Percentiles rank a stretch among this genome's conserved stretches.
These are phyloP conservation scores for Microsporum ferrugineum DNA, from an alignment of 2,329 filamentous ascomycete genomes.

Conservation along the genomic window DNA sequence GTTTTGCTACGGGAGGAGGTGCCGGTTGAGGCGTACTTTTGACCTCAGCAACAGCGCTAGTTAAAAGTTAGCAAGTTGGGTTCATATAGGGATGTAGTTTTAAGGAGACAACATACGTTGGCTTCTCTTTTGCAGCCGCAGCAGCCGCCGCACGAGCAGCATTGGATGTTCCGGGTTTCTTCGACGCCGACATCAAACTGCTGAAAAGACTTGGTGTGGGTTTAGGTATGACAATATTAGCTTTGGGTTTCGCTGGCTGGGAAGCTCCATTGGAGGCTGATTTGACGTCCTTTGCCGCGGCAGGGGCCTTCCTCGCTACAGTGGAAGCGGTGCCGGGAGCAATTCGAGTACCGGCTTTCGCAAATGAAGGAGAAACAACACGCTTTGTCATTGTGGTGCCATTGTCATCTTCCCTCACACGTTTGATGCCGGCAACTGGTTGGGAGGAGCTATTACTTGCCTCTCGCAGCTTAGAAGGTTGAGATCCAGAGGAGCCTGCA, in stretches of 20 bases:
- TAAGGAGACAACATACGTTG: slow-evolving; percentile 20
- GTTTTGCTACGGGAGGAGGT: slow-evolving; percentile 25
- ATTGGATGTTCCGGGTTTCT: slow-evolving; percentile 41
- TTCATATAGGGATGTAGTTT: not conserved
- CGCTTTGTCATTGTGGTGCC: slow-evolving; percentile 29
- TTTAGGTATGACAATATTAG: slow-evolving; percentile 32
- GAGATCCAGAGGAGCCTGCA: slow-evolving; percentile 13
- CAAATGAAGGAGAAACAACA: slow-evolving; percentile 25
- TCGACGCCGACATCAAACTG: slow-evolving; percentile 38
- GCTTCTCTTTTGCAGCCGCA: slow-evolving; percentile 24
- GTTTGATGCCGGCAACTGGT: slow-evolving; percentile 27
- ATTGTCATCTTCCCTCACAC: slow-evolving; percentile 30
- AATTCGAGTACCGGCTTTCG: slow-evolving; percentile 24
- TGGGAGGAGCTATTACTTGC: slow-evolving; percentile 12
- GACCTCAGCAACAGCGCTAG: not conserved
- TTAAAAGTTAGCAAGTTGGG: slow-evolving; percentile 10
- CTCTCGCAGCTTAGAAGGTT: slow-evolving; percentile 7
- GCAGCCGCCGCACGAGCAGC: slow-evolving; percentile 37
- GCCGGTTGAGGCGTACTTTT: slow-evolving; percentile 22
- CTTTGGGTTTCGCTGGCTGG: slow-evolving; percentile 24
- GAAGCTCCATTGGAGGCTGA: slow-evolving; percentile 15
- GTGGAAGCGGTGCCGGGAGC: not conserved
- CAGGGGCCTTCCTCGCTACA: not conserved
- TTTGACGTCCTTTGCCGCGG: slow-evolving; percentile 10
- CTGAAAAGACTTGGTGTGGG: slow-evolving; percentile 36